Conservation (phyloP, 805 yeast species). For the Geotrichum ghanense region DNA sequence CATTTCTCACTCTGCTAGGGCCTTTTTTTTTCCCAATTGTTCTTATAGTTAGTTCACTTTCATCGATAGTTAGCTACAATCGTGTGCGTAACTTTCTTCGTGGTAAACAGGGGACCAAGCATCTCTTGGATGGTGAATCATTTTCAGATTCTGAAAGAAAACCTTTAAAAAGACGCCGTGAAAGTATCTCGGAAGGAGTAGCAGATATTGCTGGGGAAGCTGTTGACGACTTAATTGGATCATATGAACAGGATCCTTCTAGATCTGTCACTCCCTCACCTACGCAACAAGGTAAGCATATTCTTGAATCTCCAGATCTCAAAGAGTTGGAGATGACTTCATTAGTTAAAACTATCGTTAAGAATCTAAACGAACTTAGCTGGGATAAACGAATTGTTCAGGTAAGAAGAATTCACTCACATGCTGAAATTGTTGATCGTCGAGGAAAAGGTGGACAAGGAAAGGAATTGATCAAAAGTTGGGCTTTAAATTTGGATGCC, state of each 20-base stretch:
- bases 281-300: background rate
- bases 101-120: background rate
- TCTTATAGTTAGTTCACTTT: conserved; percentile 10
- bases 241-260: background rate
- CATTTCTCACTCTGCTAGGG: conserved; percentile 5
- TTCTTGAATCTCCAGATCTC: conserved; percentile 9
- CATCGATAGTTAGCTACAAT: conserved; percentile 13
- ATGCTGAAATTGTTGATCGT: conserved; percentile 77
- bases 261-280: background rate
- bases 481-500: conserved; percentile 9
- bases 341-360: conserved; percentile 32
- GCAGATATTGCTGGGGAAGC: conserved; percentile 9
- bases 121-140: background rate
- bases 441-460: conserved; percentile 21
- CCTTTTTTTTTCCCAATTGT: conserved; percentile 15
- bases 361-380: conserved; percentile 46
- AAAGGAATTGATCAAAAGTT: conserved; percentile 15
- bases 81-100: conserved; percentile 6
- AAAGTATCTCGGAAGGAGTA: conserved; percentile 2
- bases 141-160: no score
- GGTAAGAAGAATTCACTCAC: conserved; percentile 67
- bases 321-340: conserved; percentile 21
- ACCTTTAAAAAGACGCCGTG: conserved; percentile 5
- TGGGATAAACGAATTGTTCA: conserved; percentile 75
- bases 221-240: conserved; percentile 11